Conservation (phyloP, 2,329 filamentous ascomycete species). For the Fusarium phyllophilum region DNA sequence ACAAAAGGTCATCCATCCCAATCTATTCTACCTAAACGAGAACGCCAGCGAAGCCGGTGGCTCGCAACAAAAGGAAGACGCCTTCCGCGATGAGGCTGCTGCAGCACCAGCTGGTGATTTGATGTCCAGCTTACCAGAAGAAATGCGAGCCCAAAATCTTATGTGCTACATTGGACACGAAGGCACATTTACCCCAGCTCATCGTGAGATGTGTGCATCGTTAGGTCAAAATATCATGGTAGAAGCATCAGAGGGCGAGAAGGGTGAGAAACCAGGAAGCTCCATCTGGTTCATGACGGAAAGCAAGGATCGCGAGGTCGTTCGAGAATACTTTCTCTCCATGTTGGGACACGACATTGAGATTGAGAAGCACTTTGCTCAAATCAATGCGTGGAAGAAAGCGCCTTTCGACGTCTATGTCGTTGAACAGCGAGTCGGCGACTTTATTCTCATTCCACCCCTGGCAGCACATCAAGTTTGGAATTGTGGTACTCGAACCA, state of each 20-base stretch:
- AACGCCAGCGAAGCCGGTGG: constrained; percentile 62
- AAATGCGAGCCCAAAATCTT: constrained; percentile 93
- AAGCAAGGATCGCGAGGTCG: constrained; percentile 87
- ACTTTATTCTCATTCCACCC: constrained; percentile 93
- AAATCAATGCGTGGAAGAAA: constrained; percentile 94
- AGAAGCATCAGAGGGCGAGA: constrained; percentile 78
- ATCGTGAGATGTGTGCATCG: constrained; percentile 97
- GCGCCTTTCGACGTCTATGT: constrained; percentile 93
- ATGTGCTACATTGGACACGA: constrained; percentile 99
- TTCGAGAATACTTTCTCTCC: constrained; percentile 93
- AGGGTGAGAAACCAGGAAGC: constrained; percentile 84
- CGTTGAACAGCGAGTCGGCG: constrained; percentile 88
- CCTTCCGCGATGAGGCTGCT: constrained; percentile 62
- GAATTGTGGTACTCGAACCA: constrained; percentile 94
- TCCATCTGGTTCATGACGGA: constrained; percentile 99
- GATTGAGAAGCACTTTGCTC: constrained; percentile 95
- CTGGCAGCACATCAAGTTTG: constrained; percentile 97
- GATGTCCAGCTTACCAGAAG: constrained; percentile 88
- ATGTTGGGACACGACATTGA: constrained; percentile 96
- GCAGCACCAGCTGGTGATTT: constrained; percentile 84
- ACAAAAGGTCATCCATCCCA: constrained; percentile 78
- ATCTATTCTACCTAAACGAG: constrained; percentile 91
- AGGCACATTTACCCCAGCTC: constrained; percentile 94
- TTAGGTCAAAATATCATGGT: constrained; percentile 99
- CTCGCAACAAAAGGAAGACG: constrained; percentile 50